A percentile compares a stretch with the other conserved stretches of the same genome.
Evolutionary conservation across 1,284 basidiomycete genomes (phyloP).

Genomic region (Dichomitus squalens): DNA sequence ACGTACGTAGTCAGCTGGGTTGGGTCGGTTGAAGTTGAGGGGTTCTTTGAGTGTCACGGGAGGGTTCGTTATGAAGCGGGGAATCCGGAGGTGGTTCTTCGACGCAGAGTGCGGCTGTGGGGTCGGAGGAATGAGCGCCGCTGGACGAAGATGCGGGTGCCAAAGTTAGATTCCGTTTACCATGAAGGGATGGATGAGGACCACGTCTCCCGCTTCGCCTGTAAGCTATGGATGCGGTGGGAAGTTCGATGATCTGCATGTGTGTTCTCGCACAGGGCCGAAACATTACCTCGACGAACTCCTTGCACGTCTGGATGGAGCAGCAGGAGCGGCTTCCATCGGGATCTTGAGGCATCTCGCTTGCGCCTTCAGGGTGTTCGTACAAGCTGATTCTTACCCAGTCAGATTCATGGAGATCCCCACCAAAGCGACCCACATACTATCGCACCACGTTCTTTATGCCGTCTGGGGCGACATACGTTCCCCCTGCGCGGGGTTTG

Average conservation of each 20-base stretch:
- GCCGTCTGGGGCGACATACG: conserved; percentile 39
- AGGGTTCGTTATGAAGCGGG: conserved; percentile 43
- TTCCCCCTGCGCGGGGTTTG: conserved; percentile 35
- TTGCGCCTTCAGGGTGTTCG: background rate
- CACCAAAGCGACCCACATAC: conserved; percentile 14
- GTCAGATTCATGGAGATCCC: too few relatives aligned
- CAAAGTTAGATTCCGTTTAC: background rate
- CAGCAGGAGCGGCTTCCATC: conserved; percentile 32
- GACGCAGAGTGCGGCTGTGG: conserved; percentile 37
- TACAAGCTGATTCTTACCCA: too few relatives aligned
- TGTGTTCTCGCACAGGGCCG: background rate
- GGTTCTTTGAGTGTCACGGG: conserved; percentile 40
- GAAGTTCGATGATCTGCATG: background rate
- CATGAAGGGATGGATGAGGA: conserved; percentile 43
- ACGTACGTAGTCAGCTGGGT: conserved; percentile 34
- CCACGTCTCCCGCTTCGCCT: conserved; percentile 40
- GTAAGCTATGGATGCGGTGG: conserved; percentile 28
- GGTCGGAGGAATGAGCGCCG: background rate
- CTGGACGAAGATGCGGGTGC: background rate
- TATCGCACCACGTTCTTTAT: conserved; percentile 37
- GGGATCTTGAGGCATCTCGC: conserved; percentile 27
- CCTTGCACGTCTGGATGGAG: conserved; percentile 29
- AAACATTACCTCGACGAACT: conserved; percentile 34
- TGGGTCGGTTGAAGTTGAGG: conserved; percentile 37
- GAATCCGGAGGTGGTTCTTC: conserved; percentile 37